Evolutionary conservation across 306 rosid genomes (phyloP).

Genomic region (Biancaea sappan): DNA sequence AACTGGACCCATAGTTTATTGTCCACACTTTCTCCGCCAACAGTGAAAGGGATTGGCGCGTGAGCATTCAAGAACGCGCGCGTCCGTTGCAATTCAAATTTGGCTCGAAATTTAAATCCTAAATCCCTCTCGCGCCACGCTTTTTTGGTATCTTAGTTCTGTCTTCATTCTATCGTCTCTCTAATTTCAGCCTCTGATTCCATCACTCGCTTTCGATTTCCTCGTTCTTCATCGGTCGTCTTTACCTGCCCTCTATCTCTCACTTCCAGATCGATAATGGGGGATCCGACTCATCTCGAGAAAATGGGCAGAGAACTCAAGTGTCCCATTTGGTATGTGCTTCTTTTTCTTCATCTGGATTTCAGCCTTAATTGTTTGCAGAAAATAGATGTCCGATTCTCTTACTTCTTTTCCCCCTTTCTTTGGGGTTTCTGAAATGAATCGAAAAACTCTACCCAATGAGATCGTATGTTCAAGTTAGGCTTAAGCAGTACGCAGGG

Average conservation of each 20-base stretch:
- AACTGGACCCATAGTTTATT: no score
- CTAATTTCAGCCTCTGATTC: background rate
- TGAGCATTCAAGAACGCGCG: slow-evolving; percentile 4
- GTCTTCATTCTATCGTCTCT: background rate
- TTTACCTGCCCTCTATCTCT: background rate
- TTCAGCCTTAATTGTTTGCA: background rate
- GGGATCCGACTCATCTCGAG: slow-evolving; percentile 56
- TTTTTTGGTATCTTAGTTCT: background rate
- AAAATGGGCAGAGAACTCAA: slow-evolving; percentile 86
- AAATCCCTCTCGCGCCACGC: background rate
- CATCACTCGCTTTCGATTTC: background rate
- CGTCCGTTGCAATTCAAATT: slow-evolving; percentile 26
- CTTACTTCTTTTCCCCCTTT: background rate
- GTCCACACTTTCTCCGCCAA: no score
- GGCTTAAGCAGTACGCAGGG: background rate
- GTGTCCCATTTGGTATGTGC: slow-evolving; percentile 83
- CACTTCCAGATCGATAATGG: slow-evolving; percentile 43
- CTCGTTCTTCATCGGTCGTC: background rate
- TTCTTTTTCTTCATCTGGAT: background rate
- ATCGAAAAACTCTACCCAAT: background rate
- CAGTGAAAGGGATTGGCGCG: slow-evolving; percentile 32
- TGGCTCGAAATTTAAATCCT: background rate
- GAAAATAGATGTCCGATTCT: background rate
- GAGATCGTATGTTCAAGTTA: background rate
- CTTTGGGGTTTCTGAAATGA: background rate